Base-by-base conservation (phyloP, 2,329 filamentous ascomycete species). In the Seiridium unicorne region DNA sequence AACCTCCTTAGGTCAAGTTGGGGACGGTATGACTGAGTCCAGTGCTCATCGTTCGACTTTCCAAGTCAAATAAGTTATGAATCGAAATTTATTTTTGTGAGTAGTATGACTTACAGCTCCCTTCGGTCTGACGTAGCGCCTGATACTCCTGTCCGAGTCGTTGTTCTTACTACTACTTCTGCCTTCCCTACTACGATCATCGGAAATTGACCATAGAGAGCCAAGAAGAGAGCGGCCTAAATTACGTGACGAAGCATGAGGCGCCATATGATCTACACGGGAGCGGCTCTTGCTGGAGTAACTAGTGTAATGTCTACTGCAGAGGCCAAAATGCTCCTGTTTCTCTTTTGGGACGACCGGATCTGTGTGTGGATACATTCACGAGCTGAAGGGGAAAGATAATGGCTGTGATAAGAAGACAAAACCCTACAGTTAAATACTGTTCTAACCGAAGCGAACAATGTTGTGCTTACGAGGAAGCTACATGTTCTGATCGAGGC, bases 221-320 rank as follows among this genome's bases (percentile, higher is more conserved):
- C 38, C 13, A 7, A 42, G 13, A 42, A 42, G 13, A 2, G 7
- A 42, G 13, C 38, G 7, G 13, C 38, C 13, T 42, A 13, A 13
- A 42, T 7, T 10, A 9, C 9, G 46, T 31, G 46, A 26, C 18
- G 46, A 48, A 48, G 13, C n/a, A 48, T 48, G 7, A 2, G 13
- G 7, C 8, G 46, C 7, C 46, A 48, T 31, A n/a, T 10, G 46
- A 48, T n/a, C 46, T 7, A 32, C n/a, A 32, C 9, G 2, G 3
- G 9, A 9, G 18, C 18, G 49, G 49, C 18, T 11, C 46, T n/a
- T 3, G 31, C n/a, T 13, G 18, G 40, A 31, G 47, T 55, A 61
- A 34, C 46, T 47, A 4, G 59, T 60, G 49, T 60, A 60, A 34
- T 60, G 57, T 48, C 53, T 53, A n/a, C 59, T 47, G 47, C 54